Conservation (phyloP, 2,329 filamentous ascomycete species). For the Boeremia lycopersici region DNA sequence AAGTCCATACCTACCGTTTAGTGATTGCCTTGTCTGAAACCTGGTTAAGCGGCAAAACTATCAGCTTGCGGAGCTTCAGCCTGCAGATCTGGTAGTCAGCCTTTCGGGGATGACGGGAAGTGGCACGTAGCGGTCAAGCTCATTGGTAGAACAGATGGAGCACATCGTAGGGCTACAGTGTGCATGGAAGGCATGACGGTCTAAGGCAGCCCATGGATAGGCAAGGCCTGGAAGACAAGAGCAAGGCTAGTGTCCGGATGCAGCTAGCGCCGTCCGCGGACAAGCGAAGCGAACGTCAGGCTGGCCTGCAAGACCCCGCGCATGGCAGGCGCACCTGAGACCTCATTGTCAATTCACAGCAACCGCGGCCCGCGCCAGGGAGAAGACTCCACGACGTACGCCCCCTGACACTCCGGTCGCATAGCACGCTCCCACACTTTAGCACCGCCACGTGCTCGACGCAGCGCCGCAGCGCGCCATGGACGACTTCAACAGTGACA, state of each 20-base stretch:
- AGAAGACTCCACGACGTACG: neutral
- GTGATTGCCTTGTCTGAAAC: neutral
- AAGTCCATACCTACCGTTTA: neutral
- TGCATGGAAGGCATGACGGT: neutral
- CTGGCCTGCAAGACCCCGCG: slow-evolving; percentile 1
- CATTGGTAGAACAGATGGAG: neutral
- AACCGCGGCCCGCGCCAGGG: slow-evolving; percentile 9
- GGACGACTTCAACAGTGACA: slow-evolving; percentile 98
- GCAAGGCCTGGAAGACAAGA: neutral
- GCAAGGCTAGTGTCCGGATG: neutral
- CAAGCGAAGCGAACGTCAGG: slow-evolving; percentile 9
- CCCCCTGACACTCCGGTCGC: neutral
- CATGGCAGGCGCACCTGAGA: neutral
- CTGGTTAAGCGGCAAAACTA: no score
- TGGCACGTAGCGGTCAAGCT: no score
- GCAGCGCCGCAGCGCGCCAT: slow-evolving; percentile 56
- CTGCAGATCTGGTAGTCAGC: no score
- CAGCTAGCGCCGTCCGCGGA: neutral
- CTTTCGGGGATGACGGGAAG: no score
- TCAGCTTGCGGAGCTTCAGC: no score
- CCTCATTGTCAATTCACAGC: slow-evolving; percentile 14
- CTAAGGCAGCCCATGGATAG: neutral
- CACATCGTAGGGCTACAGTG: neutral
- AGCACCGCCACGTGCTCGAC: neutral
- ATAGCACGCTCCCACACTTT: neutral